Percentiles rank a stretch among this genome's conserved stretches.
phyloP scores from a whole-genome alignment of 2,329 filamentous ascomycete species.

The Anisogramma anomala region DNA sequence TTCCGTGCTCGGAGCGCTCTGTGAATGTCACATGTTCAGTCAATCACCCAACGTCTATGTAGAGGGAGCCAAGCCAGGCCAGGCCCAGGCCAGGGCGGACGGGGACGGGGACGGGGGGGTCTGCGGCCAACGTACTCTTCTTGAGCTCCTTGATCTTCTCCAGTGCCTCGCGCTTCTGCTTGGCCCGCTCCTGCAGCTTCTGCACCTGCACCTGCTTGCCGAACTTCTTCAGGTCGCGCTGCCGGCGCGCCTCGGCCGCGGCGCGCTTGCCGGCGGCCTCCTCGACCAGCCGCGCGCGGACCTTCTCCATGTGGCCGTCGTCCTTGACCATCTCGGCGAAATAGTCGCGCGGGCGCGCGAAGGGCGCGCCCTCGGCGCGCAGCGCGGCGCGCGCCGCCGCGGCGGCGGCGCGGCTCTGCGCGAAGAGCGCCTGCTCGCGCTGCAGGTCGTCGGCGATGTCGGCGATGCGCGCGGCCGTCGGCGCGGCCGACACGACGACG shows the following conservation, averaged over 20 bases:
- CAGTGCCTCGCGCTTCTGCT: conserved; percentile 82
- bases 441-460: conserved; percentile 86
- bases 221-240: conserved; percentile 96
- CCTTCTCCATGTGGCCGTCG: conserved; percentile 95
- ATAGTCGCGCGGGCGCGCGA: conserved; percentile 84
- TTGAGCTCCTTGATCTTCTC: conserved; percentile 94
- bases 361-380: conserved; percentile 71
- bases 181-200: conserved; percentile 86
- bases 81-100: too few species aligned
- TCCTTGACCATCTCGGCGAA: conserved; percentile 99
- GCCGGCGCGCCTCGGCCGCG: conserved; percentile 76
- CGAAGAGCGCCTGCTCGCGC: conserved; percentile 88
- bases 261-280: conserved; percentile 90
- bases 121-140: conserved; percentile 58
- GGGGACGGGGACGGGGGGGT: background rate
- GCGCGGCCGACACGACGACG: conserved; percentile 55
- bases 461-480: conserved; percentile 54
- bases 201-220: conserved; percentile 96
- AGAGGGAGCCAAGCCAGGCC: too few species aligned
- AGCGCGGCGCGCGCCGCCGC: conserved; percentile 61
- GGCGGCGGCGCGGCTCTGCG: conserved; percentile 72
- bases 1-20: conserved; percentile 72
- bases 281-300: conserved; percentile 86
- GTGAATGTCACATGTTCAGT: conserved; percentile 2
- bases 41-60: too few species aligned